Conservation (phyloP, 192 early-diverging fungal genomes). For the Tieghemiomyces parasiticus region DNA sequence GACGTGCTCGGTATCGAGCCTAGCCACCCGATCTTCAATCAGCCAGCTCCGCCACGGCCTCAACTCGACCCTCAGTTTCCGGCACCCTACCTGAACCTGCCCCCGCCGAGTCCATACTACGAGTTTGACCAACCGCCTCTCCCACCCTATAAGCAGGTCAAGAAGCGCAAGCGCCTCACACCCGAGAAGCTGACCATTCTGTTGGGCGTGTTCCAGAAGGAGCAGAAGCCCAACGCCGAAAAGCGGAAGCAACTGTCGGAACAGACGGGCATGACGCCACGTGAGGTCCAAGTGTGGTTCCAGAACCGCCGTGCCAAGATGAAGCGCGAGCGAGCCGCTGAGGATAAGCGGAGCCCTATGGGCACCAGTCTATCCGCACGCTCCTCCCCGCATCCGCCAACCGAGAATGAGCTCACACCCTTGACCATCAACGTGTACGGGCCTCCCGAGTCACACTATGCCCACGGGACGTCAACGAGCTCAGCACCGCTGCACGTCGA, state of each 20-base stretch:
- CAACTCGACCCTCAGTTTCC: not conserved
- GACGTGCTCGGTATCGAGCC: not conserved
- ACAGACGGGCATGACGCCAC: conserved; percentile 47
- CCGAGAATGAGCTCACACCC: not conserved
- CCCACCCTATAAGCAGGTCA: conserved; percentile 16
- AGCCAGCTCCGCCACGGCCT: not conserved
- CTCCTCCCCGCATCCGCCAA: not conserved
- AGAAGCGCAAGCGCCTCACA: conserved; percentile 50
- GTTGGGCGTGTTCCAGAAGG: conserved; percentile 36
- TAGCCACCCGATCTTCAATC: not conserved
- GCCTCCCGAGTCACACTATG: not conserved
- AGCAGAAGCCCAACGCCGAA: conserved; percentile 46
- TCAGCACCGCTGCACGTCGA: not conserved
- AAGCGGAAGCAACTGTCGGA: conserved; percentile 42
- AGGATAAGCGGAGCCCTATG: conserved; percentile 8
- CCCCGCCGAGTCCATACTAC: not conserved
- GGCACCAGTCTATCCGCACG: not conserved
- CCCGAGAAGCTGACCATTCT: conserved; percentile 50
- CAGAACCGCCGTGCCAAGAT: conserved; percentile 81
- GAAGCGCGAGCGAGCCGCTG: conserved; percentile 37
- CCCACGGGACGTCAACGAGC: not conserved
- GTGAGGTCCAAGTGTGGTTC: conserved; percentile 75
- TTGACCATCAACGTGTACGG: not conserved
- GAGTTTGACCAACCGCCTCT: not conserved
- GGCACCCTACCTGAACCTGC: not conserved